phyloP scores from a whole-genome alignment of 148 eudicot genomes.

The Camellia japonica region DNA sequence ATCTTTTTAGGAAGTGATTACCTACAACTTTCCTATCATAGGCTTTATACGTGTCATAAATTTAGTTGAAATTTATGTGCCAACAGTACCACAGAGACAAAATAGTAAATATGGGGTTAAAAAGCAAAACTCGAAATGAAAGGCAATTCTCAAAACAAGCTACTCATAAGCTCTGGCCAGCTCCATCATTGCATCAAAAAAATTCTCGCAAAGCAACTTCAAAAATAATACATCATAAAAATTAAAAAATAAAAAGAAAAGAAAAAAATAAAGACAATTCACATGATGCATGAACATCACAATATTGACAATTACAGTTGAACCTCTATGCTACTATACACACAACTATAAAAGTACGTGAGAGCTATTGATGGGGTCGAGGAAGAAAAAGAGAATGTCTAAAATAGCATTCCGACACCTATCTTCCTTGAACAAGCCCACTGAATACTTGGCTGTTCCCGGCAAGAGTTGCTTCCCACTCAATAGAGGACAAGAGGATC shows the following conservation, averaged over 20 bases:
- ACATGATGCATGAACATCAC: background rate
- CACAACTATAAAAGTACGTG: background rate
- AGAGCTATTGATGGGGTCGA: no score
- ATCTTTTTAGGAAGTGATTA: no score
- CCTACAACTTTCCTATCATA: no score
- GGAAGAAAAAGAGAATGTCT: background rate
- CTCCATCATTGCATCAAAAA: slow-evolving; percentile 4
- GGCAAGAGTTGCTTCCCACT: slow-evolving; percentile 98
- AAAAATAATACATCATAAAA: background rate
- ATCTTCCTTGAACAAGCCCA: slow-evolving; percentile 92
- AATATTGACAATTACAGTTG: background rate
- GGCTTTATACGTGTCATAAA: no score
- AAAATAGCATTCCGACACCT: background rate
- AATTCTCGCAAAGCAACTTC: background rate
- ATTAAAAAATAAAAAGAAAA: background rate
- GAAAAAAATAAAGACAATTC: background rate
- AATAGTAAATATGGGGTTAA: no score
- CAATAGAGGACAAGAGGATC: slow-evolving; percentile 81
- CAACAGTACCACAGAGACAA: no score
- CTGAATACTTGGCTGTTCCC: slow-evolving; percentile 97
- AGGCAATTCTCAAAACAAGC: no score
- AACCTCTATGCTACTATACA: background rate
- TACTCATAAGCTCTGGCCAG: background rate
- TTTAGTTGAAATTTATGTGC: no score
- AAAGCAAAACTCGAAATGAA: no score